Evolutionary conservation across 2,329 filamentous ascomycete genomes (phyloP).

Genomic region (Pseudogymnoascus sp.): DNA sequence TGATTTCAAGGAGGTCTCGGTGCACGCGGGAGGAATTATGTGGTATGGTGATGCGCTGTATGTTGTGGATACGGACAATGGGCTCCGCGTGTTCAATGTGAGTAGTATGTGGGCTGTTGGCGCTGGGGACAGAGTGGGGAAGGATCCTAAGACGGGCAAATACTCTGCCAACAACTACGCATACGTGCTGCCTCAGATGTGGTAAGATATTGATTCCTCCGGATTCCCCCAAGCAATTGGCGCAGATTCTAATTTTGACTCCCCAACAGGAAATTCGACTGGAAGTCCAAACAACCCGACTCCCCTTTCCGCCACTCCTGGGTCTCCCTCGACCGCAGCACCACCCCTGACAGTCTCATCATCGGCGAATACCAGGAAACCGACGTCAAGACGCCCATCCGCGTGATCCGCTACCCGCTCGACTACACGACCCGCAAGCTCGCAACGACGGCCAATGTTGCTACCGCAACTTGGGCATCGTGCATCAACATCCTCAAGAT

Average conservation of each 20-base stretch:
- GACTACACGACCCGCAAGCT: constrained; percentile 25
- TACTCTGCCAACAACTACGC: constrained; percentile 28
- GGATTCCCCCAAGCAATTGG: not conserved
- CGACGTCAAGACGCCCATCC: constrained; percentile 20
- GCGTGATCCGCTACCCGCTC: constrained; percentile 27
- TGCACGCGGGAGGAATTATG: constrained; percentile 30
- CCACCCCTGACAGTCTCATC: constrained; percentile 25
- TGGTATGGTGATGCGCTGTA: constrained; percentile 31
- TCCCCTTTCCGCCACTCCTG: constrained; percentile 29
- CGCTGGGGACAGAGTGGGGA: constrained; percentile 27
- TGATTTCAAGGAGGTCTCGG: constrained; percentile 26
- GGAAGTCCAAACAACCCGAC: constrained; percentile 12
- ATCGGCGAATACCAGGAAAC: constrained; percentile 28
- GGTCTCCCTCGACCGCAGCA: constrained; percentile 30
- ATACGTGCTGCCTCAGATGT: constrained; percentile 30
- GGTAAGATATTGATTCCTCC: constrained; percentile 17
- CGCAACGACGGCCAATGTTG: constrained; percentile 14
- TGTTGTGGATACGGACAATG: constrained; percentile 29
- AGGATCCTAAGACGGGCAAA: constrained; percentile 18
- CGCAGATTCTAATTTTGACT: not conserved
- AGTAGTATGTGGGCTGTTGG: constrained; percentile 30
- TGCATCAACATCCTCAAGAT: constrained; percentile 27
- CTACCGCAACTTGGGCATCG: constrained; percentile 25
- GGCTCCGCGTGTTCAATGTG: constrained; percentile 31
- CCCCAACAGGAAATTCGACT: not conserved